Evolutionary conservation across 768 basidiomycete species (phyloP), one percentile per base, ranked within the genome.

Genomic region (Boletus rubescentipes): DNA sequence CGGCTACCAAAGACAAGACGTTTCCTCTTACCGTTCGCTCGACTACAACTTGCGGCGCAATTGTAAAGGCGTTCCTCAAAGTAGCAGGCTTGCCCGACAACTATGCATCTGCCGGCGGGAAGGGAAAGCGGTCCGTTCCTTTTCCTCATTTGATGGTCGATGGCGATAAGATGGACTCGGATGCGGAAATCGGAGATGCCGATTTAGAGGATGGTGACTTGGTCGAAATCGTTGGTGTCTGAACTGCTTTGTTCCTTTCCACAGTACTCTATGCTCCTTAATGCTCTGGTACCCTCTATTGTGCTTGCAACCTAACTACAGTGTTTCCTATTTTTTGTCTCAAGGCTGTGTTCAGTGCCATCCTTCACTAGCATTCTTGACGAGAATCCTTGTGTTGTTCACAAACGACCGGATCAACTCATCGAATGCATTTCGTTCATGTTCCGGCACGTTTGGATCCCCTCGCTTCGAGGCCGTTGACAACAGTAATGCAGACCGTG

Each of bases 361-460:
- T 26, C 73, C 73, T n/a, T 78, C 82, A 11, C 59, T 75, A 6
- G 83, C 81, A 71, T 96, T 97, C 61, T 91, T 82, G 48, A 87
- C 86, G 43, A 98, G 71, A 72, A 97, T 93, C 57, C 97, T 80
- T 4, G 91, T 85, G 59, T 97, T 95, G 65, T 98, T 97, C 46
- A 99, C 85, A 59, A 97, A 91, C 14, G 90, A 91, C 43, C 91
- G 85, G 40, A 99, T 85, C 54, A 97, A 82, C 66, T 97, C 91
- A 67, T 98, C 92, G 67, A 94, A 98, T 7, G 85, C 85, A 57
- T 75, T 79, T 23, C 83, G 80, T 63, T 89, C 92, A 62, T 73
- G 73, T 67, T 88, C 87, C 29, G 79, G 70, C 54, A 70, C 77
- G 55, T 73, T 79, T 44, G 77, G 77, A 53, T 90, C 86, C 11